Conservation (phyloP, 208 protist species). For the Leishmania mexicana region DNA sequence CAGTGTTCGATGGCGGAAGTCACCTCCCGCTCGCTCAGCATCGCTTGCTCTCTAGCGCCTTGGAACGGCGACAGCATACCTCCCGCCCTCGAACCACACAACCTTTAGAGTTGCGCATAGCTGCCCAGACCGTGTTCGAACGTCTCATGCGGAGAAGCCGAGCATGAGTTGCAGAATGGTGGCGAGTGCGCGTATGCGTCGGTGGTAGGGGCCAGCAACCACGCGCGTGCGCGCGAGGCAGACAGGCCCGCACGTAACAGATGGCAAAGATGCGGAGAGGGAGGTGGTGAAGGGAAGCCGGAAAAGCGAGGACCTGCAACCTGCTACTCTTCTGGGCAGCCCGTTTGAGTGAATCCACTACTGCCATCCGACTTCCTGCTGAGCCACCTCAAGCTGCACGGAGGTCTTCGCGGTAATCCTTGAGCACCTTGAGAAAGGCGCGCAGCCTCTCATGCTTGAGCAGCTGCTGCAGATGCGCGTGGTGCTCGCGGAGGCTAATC, state of each 20-base stretch:
- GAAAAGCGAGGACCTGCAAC: neutral
- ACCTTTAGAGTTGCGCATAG: neutral
- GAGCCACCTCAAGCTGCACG: neutral
- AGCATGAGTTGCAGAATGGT: neutral
- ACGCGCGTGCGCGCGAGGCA: neutral
- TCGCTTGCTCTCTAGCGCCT: neutral
- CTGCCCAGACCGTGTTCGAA: neutral
- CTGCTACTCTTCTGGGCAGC: neutral
- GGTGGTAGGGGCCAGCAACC: neutral
- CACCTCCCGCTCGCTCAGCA: neutral
- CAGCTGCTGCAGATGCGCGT: conserved; percentile 39
- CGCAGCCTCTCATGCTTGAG: conserved; percentile 29
- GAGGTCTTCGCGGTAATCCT: conserved; percentile 35
- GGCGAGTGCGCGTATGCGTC: neutral
- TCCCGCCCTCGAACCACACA: neutral
- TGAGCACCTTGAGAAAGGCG: conserved; percentile 26
- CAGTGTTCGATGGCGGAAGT: neutral
- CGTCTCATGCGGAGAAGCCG: neutral
- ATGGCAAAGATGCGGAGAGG: neutral
- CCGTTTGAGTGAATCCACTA: too few relatives aligned
- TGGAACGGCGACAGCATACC: neutral
- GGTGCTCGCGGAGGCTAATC: conserved; percentile 41
- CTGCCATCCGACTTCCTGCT: neutral
- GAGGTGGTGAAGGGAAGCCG: neutral
- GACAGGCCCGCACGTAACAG: neutral